These are phyloP conservation scores for Ceratocystis huliohia DNA, from an alignment of 2,329 filamentous ascomycete genomes.

Conservation along the genomic window DNA sequence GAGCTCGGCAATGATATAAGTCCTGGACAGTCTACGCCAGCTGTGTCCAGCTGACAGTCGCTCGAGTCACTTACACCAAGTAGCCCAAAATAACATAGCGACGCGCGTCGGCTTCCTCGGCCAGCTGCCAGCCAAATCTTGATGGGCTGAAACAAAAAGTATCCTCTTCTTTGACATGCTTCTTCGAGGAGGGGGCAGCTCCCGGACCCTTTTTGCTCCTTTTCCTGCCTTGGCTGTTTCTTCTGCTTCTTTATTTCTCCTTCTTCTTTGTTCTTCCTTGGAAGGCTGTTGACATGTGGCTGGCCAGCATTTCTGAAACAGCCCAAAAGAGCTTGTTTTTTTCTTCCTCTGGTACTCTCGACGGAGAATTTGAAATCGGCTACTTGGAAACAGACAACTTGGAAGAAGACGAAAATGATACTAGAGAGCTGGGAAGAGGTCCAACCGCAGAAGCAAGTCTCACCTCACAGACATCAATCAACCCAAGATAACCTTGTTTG, in stretches of 20 bases:
- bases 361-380: slow-evolving; percentile 8
- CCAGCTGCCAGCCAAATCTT: not conserved
- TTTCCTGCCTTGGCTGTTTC: not conserved
- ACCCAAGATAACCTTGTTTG: slow-evolving; percentile 1
- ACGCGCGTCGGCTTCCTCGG: not conserved
- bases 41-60: not conserved
- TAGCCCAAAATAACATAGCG: not conserved
- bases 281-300: slow-evolving; percentile 4
- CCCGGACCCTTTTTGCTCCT: not conserved
- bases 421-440: not conserved
- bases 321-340: slow-evolving; percentile 6
- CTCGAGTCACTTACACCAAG: not conserved
- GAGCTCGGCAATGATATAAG: not conserved
- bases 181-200: not conserved
- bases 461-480: not conserved
- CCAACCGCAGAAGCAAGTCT: not conserved
- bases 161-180: not conserved
- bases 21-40: not conserved
- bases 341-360: not conserved
- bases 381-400: not conserved
- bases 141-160: slow-evolving; percentile 1
- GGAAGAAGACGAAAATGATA: not conserved
- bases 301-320: slow-evolving; percentile 1
- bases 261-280: slow-evolving; percentile 6
- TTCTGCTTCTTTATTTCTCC: not conserved